Conservation (phyloP, 1,284 basidiomycete species). For the Earliella scabrosa region DNA sequence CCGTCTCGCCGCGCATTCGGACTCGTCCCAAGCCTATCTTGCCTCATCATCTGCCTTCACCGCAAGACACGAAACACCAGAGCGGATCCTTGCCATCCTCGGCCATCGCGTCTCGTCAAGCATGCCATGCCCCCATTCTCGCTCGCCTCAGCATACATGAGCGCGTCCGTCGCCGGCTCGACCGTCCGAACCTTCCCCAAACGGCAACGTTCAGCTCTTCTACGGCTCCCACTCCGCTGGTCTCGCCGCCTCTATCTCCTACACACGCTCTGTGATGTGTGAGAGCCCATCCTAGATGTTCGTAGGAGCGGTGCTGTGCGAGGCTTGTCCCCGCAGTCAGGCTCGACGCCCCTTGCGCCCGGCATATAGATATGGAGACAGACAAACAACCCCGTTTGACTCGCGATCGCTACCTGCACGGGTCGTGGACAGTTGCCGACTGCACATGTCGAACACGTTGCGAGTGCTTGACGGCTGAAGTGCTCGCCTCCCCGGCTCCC, state of each 20-base stretch:
- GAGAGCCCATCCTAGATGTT: not conserved
- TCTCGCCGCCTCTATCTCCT: not conserved
- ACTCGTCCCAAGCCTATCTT: slow-evolving; percentile 6
- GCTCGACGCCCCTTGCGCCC: slow-evolving; percentile 1
- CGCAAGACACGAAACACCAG: not conserved
- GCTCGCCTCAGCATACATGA: not conserved
- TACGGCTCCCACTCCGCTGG: not conserved
- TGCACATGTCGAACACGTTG: slow-evolving; percentile 28
- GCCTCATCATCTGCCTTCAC: slow-evolving; percentile 3
- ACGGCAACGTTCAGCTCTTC: not conserved
- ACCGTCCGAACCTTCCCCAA: slow-evolving; percentile 21
- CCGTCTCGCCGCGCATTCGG: not conserved
- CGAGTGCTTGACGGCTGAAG: slow-evolving; percentile 6
- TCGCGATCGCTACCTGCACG: slow-evolving; percentile 18
- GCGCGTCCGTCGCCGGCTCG: slow-evolving; percentile 13
- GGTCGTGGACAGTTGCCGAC: slow-evolving; percentile 17
- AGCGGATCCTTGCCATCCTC: slow-evolving; percentile 2
- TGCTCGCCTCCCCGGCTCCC: slow-evolving; percentile 16
- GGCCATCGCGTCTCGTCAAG: not conserved
- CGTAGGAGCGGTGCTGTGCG: slow-evolving; percentile 3
- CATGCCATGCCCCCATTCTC: not conserved
- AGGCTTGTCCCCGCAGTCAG: not conserved
- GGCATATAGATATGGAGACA: slow-evolving; percentile 6
- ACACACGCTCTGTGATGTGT: not conserved
- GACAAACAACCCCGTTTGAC: slow-evolving; percentile 23